Base-by-base conservation (phyloP, 2,329 filamentous ascomycete species). In the Pseudopithomyces maydicus region DNA sequence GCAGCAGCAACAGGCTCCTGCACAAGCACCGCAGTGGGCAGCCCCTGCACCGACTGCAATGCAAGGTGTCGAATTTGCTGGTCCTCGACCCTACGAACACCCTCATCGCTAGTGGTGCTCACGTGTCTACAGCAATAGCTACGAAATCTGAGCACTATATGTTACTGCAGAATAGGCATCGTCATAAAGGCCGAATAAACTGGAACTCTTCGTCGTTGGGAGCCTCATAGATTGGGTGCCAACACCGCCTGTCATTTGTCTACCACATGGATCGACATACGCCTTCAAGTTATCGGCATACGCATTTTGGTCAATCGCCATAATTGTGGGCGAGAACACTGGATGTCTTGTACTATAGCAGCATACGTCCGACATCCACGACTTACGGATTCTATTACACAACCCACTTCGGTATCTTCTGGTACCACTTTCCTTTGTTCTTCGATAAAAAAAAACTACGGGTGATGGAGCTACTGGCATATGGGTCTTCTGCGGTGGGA, bases 11-110 rank as follows among this genome's bases (percentile, higher is more conserved):
- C 71, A 67, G 29, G 65, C 70, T 46, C 60, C 70, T 22, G 70
- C 77, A 36, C 77, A 68, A 29, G 60, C 69, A 36, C 55, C 67
- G n/a, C 68, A 75, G 51, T 77, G 73, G 67, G 63, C 59, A 47
- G 55, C 66, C 7, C 65, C 70, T 14, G 63, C 74, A 23, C 62
- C 74, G 11, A 68, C 71, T 14, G 76, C 79, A 1, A 82, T 82
- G 80, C 79, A 82, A 66, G 80, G 80, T 19, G 78, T 82, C 15
- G 80, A 82, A 58, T 82, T 78, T 80, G 46, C 69, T 38, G 71
- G 71, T 20, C 68, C 70, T 42, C 68, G 73, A 22, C 66, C 70
- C 10, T 77, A 76, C 46, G 72, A 76, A 53, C 73, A 74, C 50
- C 59, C 68, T 23, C 72, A 74, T 56, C 72, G 72, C 52, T 74